These are phyloP conservation scores for Berkeleyomyces rouxiae DNA, from an alignment of 2,329 filamentous ascomycete species.

Conservation along the genomic window DNA sequence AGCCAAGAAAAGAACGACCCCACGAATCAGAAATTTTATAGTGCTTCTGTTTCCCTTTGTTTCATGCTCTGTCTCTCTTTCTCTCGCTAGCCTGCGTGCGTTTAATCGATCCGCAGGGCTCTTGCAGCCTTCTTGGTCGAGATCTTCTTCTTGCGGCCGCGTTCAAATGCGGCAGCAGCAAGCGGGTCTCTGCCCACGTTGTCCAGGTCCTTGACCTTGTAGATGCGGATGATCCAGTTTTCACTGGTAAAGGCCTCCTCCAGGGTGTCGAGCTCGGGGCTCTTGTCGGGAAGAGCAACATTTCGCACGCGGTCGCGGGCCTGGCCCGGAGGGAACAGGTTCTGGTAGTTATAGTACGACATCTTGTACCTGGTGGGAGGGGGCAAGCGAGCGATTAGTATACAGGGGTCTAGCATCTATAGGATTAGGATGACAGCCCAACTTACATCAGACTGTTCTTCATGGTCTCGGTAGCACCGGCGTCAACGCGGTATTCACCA, in stretches of 20 bases:
- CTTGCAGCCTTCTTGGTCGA: slow-evolving; percentile 50
- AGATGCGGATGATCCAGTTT: slow-evolving; percentile 99
- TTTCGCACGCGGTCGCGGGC: slow-evolving; percentile 79
- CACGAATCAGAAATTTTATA: slow-evolving; percentile 8
- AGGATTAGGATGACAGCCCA: neutral
- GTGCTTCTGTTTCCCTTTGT: neutral
- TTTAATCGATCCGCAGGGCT: slow-evolving; percentile 54
- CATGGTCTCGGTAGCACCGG: slow-evolving; percentile 89
- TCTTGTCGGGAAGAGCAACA: slow-evolving; percentile 61
- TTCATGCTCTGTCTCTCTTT: neutral
- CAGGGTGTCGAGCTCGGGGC: slow-evolving; percentile 70
- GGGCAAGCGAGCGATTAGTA: slow-evolving; percentile 12
- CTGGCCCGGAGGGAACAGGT: slow-evolving; percentile 81
- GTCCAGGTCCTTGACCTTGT: slow-evolving; percentile 98
- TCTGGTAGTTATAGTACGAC: slow-evolving; percentile 97
- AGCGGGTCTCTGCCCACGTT: slow-evolving; percentile 84
- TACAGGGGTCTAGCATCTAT: neutral
- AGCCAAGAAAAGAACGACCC: slow-evolving; percentile 7
- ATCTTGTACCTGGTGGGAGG: slow-evolving; percentile 76
- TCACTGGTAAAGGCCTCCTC: slow-evolving; percentile 98
- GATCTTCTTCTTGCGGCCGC: slow-evolving; percentile 72
- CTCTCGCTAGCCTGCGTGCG: neutral
- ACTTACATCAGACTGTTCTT: slow-evolving; percentile 97
- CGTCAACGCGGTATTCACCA: slow-evolving; percentile 89
- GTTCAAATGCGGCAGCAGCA: slow-evolving; percentile 50